A percentile compares a stretch with the other conserved stretches of the same genome.
Conservation (phyloP, 2,329 filamentous ascomycete genomes). For the Ophiocordyceps polyrhachis-furcata region DNA sequence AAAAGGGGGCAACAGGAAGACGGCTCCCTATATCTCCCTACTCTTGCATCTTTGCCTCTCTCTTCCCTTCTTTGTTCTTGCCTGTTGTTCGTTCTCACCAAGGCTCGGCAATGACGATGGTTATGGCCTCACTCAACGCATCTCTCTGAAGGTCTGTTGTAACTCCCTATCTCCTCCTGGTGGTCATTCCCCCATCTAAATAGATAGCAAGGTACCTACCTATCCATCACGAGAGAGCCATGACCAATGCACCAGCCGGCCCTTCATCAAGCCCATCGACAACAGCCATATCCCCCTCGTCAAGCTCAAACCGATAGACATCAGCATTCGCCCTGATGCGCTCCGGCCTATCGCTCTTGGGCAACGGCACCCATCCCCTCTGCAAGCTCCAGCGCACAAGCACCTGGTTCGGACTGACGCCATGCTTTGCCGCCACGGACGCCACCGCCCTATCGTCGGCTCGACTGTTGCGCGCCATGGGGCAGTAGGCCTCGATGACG, state of each 20-base stretch:
- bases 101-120: no score
- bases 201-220: no score
- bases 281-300: constrained; percentile 31
- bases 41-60: no score
- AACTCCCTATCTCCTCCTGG: no score
- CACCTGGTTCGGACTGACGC: constrained; percentile 40
- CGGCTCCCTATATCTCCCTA: no score
- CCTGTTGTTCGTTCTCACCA: no score
- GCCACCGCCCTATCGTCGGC: constrained; percentile 34
- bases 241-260: constrained; percentile 7
- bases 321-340: constrained; percentile 41
- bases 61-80: no score
- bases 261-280: constrained; percentile 9
- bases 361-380: constrained; percentile 46
- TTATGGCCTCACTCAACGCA: no score
- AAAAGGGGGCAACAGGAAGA: no score
- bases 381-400: constrained; percentile 50
- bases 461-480: constrained; percentile 13
- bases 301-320: constrained; percentile 39
- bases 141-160: no score
- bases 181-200: no score
- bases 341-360: constrained; percentile 42
- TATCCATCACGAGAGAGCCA: constrained; percentile 5
- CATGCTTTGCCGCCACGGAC: constrained; percentile 36
- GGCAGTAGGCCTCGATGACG: constrained; percentile 18